phyloP scores from a whole-genome alignment of 495 filamentous ascomycete species.

The Diplogelasinospora grovesii region DNA sequence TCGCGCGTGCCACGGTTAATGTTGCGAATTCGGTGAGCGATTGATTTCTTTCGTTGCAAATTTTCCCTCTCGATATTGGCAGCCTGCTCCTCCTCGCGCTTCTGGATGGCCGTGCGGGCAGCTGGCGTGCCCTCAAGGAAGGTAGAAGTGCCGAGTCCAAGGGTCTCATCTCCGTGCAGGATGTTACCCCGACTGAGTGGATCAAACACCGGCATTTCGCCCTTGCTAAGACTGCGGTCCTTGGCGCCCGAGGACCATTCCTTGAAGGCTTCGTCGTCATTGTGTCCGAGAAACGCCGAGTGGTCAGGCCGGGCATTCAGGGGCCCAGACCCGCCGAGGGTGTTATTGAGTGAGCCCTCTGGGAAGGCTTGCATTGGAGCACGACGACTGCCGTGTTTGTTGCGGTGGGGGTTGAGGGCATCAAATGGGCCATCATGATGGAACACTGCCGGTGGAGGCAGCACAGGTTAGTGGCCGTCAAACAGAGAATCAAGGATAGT shows the following conservation, averaged over 20 bases:
- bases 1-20: conserved; percentile 52
- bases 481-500: not conserved
- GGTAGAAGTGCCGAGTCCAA: conserved; percentile 88
- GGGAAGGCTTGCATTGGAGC: conserved; percentile 98
- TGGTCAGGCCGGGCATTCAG: conserved; percentile 77
- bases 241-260: conserved; percentile 53
- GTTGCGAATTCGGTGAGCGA: conserved; percentile 76
- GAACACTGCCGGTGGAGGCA: conserved; percentile 73
- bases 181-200: conserved; percentile 52
- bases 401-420: conserved; percentile 93
- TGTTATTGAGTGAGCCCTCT: conserved; percentile 83
- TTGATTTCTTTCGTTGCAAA: conserved; percentile 82
- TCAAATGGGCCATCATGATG: conserved; percentile 99
- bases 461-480: conserved; percentile 7
- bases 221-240: conserved; percentile 16
- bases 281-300: conserved; percentile 70
- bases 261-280: conserved; percentile 72
- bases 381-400: conserved; percentile 71
- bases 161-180: conserved; percentile 73
- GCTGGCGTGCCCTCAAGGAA: conserved; percentile 95
- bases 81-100: conserved; percentile 60
- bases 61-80: conserved; percentile 50
- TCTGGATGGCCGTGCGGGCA: conserved; percentile 73
- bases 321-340: conserved; percentile 81
- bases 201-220: conserved; percentile 44